Conservation (phyloP, 257 asterid species). For the Apocynum venetum region DNA sequence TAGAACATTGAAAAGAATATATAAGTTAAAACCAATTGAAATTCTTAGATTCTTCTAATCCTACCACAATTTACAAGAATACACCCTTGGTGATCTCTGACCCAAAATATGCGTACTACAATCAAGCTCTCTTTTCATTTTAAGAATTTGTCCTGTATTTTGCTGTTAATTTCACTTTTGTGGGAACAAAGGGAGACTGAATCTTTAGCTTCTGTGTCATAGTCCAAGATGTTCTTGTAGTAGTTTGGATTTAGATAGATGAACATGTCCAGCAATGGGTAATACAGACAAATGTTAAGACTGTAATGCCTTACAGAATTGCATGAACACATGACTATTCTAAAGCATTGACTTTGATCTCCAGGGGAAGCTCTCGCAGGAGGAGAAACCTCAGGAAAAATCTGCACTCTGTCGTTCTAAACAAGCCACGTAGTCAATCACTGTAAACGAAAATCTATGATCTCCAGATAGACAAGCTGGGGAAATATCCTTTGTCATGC, state of each 20-base stretch:
- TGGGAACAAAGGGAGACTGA: too few species aligned
- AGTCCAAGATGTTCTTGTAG: background rate
- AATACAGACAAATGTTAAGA: background rate
- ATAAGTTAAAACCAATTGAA: too few species aligned
- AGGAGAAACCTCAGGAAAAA: conserved; percentile 77
- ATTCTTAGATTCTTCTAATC: too few species aligned
- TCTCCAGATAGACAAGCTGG: background rate
- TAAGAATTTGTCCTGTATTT: too few species aligned
- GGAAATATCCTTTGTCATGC: background rate
- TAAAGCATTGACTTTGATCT: conserved; percentile 6
- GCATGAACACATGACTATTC: too few species aligned
- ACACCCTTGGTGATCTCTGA: too few species aligned
- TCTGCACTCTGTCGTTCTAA: conserved; percentile 38
- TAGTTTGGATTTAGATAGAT: background rate
- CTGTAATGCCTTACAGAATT: background rate
- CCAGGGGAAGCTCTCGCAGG: conserved; percentile 66
- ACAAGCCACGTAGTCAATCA: conserved; percentile 19
- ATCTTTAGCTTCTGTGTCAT: too few species aligned
- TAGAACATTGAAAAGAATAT: too few species aligned
- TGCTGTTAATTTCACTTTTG: too few species aligned
- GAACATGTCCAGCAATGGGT: background rate
- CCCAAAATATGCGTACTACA: too few species aligned
- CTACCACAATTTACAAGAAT: too few species aligned
- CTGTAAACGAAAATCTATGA: conserved; percentile 18
- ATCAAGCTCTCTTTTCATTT: too few species aligned